Base-by-base conservation (phyloP, 768 basidiomycete species). In the Leucocoprinus leucothites region DNA sequence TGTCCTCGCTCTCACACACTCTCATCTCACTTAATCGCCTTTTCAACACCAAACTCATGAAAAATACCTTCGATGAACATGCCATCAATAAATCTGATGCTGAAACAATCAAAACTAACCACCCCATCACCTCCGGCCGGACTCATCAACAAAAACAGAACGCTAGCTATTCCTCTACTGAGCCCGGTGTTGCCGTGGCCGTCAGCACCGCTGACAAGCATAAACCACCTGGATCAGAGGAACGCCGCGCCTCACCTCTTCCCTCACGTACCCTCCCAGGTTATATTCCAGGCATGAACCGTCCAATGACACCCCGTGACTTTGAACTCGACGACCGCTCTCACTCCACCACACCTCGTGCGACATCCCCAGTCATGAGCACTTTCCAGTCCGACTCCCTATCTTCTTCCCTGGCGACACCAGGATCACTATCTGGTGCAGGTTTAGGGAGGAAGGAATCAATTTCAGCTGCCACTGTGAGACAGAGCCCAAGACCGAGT, bases 281-380 rank as follows among this genome's bases (percentile, higher is more conserved):
- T 13, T 94, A 94, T 69, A 84, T 91, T 54, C 91, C 91, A 21
- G 91, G 91, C 9, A 94, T 94, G 91, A 88, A 89, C 19, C 76
- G 91, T 40, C 91, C 91, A 16, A 91, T 93, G 87, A 93, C 91
- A 5, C 91, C 91, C n/a, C 85, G 84, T 53, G 87, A 90, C 59
- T 72, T 80, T 28, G 91, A 91, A 46, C 65, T 77, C 25, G 88
- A 91, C 57, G 81, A 82, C 62, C 72, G 80, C 42, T 84, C 84
- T 8, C 86, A 82, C 56, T 88, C 86, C 0, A 84, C 86, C 45
- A 94, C 91, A 3, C 91, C 91, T 54, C 86, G 91, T 52, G 90
- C 91, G 16, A 84, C 84, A 16, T 86, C 87, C 0, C 86, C 86
- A 41, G 76, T 76, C 44, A 71, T 72, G 54, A 62, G 58, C 14